A percentile compares a stretch with the other conserved stretches of the same genome.
phyloP scores from a whole-genome alignment of 2,329 filamentous ascomycete genomes.

The Ilyonectria sp. region DNA sequence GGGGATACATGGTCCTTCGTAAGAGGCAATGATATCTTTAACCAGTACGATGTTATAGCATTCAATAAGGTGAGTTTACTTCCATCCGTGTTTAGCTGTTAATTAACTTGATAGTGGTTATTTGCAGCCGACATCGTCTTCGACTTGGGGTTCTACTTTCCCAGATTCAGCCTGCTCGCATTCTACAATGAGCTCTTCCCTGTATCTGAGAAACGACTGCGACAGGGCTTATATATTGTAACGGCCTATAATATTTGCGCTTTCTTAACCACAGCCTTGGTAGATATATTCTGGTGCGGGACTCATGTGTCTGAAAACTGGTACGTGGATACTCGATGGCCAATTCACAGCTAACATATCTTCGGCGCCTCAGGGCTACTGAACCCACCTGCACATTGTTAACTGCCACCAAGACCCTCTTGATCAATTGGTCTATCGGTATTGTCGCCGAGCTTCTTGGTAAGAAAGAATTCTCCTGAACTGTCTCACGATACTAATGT shows the following conservation, averaged over 20 bases:
- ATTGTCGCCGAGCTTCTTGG: not conserved
- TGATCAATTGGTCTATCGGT: conserved; percentile 13
- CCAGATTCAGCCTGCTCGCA: conserved; percentile 13
- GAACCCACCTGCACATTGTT: not conserved
- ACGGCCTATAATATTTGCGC: not conserved
- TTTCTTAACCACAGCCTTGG: not conserved
- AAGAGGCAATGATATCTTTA: not conserved
- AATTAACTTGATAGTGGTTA: not conserved
- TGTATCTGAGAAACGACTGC: conserved; percentile 1
- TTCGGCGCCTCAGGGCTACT: not conserved
- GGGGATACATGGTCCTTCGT: not conserved
- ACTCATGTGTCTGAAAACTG: not conserved
- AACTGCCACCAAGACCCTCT: not conserved
- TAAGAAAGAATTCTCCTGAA: not conserved
- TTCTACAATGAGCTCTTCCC: conserved; percentile 16
- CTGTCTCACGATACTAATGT: not conserved
- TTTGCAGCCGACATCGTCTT: not conserved
- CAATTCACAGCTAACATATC: not conserved
- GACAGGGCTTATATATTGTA: not conserved
- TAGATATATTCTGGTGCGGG: conserved; percentile 9
- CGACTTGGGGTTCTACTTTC: conserved; percentile 13
- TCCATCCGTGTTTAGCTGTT: not conserved
- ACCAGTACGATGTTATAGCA: not conserved
- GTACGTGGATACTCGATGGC: not conserved
- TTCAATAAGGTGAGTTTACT: not conserved